These are phyloP conservation scores for Saturnispora dispora DNA, from an alignment of 805 yeast species.

Conservation along the genomic window DNA sequence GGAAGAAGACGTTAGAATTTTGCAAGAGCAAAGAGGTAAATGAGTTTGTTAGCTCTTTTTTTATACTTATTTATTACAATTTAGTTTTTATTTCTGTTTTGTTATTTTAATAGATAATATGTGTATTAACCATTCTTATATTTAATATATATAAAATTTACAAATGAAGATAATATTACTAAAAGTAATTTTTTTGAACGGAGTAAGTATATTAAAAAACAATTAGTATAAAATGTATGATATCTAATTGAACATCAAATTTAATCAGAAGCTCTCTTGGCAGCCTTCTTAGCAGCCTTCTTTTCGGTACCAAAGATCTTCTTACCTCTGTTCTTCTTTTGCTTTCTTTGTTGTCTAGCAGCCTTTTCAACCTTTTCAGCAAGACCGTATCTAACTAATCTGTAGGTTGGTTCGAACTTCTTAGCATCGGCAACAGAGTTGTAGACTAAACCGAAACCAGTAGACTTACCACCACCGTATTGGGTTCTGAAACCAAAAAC, in stretches of 20 bases:
- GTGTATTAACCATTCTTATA: neutral
- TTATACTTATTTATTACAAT: neutral
- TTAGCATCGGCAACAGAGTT: constrained; percentile 96
- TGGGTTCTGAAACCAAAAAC: constrained; percentile 99
- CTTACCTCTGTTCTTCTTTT: constrained; percentile 99
- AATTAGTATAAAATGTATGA: constrained; percentile 1
- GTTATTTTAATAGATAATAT: neutral
- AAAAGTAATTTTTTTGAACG: neutral
- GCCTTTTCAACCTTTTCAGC: constrained; percentile 94
- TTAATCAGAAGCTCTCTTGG: constrained; percentile 85
- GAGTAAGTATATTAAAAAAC: constrained; percentile 3
- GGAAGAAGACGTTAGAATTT: constrained; percentile 64
- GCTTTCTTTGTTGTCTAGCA: constrained; percentile 99
- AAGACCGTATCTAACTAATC: constrained; percentile 98
- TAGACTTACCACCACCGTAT: constrained; percentile 99
- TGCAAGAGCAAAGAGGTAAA: constrained; percentile 45
- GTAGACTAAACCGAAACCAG: constrained; percentile 99
- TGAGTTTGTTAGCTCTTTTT: neutral
- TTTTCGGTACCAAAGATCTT: constrained; percentile 98
- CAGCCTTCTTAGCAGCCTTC: constrained; percentile 86
- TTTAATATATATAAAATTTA: neutral
- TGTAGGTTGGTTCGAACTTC: constrained; percentile 98
- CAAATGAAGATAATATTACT: neutral
- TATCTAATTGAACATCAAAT: constrained; percentile 8
- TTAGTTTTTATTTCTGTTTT: neutral